Evolutionary conservation across 768 basidiomycete species (phyloP), one percentile per base, ranked within the genome.

Genomic region (Amanita exitialis): DNA sequence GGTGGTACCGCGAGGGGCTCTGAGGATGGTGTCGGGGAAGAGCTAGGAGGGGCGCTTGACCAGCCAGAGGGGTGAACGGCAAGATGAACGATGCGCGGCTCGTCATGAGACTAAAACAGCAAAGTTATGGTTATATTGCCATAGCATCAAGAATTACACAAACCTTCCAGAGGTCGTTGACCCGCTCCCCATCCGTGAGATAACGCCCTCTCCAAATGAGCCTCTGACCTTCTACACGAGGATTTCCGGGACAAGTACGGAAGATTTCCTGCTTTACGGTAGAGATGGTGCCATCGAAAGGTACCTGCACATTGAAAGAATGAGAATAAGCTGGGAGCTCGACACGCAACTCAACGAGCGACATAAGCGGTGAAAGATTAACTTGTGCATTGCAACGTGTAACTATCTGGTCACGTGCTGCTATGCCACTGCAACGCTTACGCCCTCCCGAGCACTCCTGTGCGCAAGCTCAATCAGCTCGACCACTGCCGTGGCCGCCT

Each of bases 51-150:
- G 83, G 82, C 10, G 65, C 54, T 20, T 72, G 73, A 71, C 88
- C 88, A 90, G 48, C 83, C 83, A 23, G 83, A 83, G 20, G 85
- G 83, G 60, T 83, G 82, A n/a, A 90, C 86, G 12, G 86, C 82
- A 18, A 90, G 71, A 65, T 89, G 88, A 38, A 90, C 69, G 51
- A 80, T 71, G 38, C 75, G 77, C 21, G 77, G 72, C 47, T 83
- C 82, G 50, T 76, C 75, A 36, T 67, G 64, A 39, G 68, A 67
- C 86, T 87, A 59, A 32, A 57, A 39, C 52, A 32, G 50, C 48
- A 53, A 56, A 32, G 44, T 45, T 37, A 51, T 51, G 35, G 32
- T 51, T 44, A 44, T 41, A 51, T 51, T 37, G 42, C 50, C 50
- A 51, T 51, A 51, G 50, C 50, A 53, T 45, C 21, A 53, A 21